phyloP scores from a whole-genome alignment of 192 early-diverging fungal genomes.

The Linnemannia exigua region DNA sequence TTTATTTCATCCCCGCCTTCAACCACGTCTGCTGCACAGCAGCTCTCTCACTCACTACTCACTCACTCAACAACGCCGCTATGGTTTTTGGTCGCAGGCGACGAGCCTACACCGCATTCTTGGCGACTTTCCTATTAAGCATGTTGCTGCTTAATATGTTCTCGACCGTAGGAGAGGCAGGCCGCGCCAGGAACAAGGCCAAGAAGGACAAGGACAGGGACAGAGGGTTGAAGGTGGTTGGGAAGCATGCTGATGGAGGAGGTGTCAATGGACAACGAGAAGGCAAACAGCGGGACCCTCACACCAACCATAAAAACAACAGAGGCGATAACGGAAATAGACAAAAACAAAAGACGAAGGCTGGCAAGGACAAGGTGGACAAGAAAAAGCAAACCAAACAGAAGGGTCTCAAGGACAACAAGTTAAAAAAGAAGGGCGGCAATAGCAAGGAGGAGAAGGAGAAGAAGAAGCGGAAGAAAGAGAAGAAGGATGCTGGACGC shows the following conservation, averaged over 20 bases:
- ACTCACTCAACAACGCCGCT: not conserved
- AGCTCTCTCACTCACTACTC: not conserved
- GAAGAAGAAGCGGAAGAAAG: not conserved
- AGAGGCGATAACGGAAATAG: too few species aligned
- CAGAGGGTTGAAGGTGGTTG: not conserved
- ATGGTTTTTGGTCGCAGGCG: not conserved
- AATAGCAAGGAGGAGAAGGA: not conserved
- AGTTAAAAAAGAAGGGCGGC: not conserved
- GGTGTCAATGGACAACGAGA: not conserved
- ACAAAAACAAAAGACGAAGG: slow-evolving; percentile 6
- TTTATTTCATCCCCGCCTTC: slow-evolving; percentile 1
- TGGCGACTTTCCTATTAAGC: not conserved
- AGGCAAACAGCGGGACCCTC: not conserved
- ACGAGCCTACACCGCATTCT: not conserved
- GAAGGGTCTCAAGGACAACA: not conserved
- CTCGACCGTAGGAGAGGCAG: not conserved
- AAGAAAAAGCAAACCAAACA: not conserved
- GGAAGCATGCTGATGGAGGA: not conserved
- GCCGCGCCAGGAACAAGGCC: not conserved
- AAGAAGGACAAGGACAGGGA: not conserved
- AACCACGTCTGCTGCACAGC: not conserved
- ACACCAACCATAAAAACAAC: not conserved
- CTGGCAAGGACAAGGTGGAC: not conserved
- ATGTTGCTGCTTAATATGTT: not conserved
- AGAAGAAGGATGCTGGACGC: not conserved